Evolutionary conservation across 768 basidiomycete genomes (phyloP).

Genomic region (Xanthoconium purpureum): DNA sequence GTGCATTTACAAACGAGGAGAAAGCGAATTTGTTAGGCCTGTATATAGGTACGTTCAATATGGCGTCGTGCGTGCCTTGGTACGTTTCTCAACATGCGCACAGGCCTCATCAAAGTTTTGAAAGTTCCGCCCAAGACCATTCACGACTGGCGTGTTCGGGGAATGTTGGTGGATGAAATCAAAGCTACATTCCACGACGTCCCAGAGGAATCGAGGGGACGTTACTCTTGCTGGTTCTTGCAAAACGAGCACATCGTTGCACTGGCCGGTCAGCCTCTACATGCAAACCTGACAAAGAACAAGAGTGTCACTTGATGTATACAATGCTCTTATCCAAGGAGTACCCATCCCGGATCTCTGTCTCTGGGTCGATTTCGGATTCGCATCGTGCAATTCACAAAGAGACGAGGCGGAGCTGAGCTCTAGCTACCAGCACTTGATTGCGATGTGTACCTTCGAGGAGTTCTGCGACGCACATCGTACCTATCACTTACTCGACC

Average conservation of each 20-base stretch:
- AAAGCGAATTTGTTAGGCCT: background rate
- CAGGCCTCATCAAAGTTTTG: background rate
- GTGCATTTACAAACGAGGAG: background rate
- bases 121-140: background rate
- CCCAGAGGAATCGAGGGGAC: background rate
- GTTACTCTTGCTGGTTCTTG: conserved; percentile 2
- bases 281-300: background rate
- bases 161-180: conserved; percentile 1
- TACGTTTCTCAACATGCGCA: background rate
- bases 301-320: background rate
- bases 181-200: background rate
- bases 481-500: background rate
- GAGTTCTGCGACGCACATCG: conserved; percentile 1
- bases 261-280: background rate
- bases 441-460: background rate
- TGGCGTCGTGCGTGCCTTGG: background rate
- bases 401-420: background rate
- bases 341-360: background rate
- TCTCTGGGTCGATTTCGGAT: background rate
- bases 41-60: background rate
- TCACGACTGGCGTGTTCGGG: conserved; percentile 1
- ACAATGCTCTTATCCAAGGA: background rate
- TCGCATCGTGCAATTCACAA: background rate
- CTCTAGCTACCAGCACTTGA: background rate
- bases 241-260: conserved; percentile 2